These are phyloP conservation scores for Croton setiger DNA, from an alignment of 441 rosid genomes.

Conservation along the genomic window DNA sequence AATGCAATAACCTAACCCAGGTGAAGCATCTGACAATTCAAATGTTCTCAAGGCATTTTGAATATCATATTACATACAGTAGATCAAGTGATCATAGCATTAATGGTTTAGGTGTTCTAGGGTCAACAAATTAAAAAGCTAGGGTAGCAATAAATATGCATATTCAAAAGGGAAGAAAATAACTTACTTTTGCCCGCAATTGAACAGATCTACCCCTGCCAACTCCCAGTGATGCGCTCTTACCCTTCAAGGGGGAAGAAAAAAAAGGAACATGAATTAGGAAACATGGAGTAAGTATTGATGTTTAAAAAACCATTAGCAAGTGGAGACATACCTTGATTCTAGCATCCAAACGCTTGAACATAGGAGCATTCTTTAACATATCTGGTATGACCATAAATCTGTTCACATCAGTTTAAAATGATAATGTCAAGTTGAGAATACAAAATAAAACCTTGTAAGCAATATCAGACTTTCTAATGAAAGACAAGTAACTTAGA, in stretches of 20 bases:
- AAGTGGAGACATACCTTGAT: slow-evolving; percentile 56
- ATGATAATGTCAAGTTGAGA: background rate
- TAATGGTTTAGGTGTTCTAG: background rate
- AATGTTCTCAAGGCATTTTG: background rate
- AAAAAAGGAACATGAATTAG: slow-evolving; percentile 7
- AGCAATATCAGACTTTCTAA: background rate
- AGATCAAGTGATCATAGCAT: too few relatives aligned
- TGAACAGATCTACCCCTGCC: slow-evolving; percentile 99
- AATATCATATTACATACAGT: background rate
- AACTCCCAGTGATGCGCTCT: slow-evolving; percentile 92
- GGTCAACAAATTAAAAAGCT: background rate
- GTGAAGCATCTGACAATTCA: background rate
- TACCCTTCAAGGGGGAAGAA: slow-evolving; percentile 58
- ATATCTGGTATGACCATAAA: slow-evolving; percentile 99
- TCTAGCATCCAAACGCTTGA: slow-evolving; percentile 94
- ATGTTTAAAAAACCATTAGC: background rate
- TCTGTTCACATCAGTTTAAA: slow-evolving; percentile 37
- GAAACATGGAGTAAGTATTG: background rate
- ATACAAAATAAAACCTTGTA: background rate
- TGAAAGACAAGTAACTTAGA: slow-evolving; percentile 6
- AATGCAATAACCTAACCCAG: background rate
- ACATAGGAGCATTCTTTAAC: slow-evolving; percentile 99
- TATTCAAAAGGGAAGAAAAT: background rate
- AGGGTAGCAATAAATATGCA: background rate
- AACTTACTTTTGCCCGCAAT: slow-evolving; percentile 92